Conservation (phyloP, 345 rosid species). For the Rhizophora mangle region DNA sequence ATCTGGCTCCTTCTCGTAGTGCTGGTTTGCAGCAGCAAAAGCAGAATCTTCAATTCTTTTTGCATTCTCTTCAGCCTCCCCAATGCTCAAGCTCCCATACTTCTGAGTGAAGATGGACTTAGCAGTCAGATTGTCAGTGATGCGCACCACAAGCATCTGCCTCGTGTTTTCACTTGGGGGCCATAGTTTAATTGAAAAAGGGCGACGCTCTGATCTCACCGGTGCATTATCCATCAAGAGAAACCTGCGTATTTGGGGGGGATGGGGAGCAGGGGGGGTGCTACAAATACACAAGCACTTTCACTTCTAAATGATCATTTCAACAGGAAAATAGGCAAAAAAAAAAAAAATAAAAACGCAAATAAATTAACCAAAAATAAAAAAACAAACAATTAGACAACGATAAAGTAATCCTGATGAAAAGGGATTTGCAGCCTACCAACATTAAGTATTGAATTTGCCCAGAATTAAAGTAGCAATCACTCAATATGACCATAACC, state of each 20-base stretch:
- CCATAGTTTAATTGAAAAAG: conserved; percentile 79
- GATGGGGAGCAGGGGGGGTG: background rate
- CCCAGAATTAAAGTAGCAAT: too few species aligned
- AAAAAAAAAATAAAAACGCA: too few species aligned
- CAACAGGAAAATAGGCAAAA: background rate
- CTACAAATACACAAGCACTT: conserved; percentile 4
- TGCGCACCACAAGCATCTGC: conserved; percentile 61
- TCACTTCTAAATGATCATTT: background rate
- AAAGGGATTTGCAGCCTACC: too few species aligned
- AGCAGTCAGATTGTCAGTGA: conserved; percentile 61
- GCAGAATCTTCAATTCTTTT: conserved; percentile 69
- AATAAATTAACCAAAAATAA: too few species aligned
- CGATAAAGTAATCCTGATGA: too few species aligned
- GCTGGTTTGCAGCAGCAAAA: conserved; percentile 54
- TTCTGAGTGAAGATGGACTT: conserved; percentile 80
- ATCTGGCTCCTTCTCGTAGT: conserved; percentile 85
- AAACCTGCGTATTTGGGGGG: background rate
- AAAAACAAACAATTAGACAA: too few species aligned
- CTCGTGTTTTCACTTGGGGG: conserved; percentile 81
- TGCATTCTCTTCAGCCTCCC: conserved; percentile 79
- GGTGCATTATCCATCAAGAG: conserved; percentile 49
- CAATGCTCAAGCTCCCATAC: conserved; percentile 65
- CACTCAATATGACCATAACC: too few species aligned
- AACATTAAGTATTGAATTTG: too few species aligned
- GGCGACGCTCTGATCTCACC: conserved; percentile 50